A percentile compares a stretch with the other conserved stretches of the same genome.
Conservation (phyloP, 345 rosid species). For the Salix arbutifolia region DNA sequence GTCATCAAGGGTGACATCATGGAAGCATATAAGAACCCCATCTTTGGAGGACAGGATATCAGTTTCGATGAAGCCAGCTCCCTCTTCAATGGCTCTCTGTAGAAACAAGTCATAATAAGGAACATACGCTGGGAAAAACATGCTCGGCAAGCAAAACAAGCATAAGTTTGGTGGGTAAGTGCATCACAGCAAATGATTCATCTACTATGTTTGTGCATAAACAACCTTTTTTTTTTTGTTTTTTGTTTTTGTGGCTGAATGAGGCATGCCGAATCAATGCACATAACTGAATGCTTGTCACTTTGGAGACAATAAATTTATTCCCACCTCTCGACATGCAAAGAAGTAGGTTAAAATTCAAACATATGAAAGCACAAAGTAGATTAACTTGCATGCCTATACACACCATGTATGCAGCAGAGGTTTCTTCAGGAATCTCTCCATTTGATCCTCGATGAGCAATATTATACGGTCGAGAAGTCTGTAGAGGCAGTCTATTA, state of each 20-base stretch:
- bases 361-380: background rate
- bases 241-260: background rate
- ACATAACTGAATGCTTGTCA: background rate
- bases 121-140: background rate
- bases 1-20: constrained; percentile 71
- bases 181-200: background rate
- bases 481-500: constrained; percentile 59
- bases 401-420: constrained; percentile 73
- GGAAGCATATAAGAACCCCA: constrained; percentile 77
- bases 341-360: background rate
- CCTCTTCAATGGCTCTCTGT: constrained; percentile 93
- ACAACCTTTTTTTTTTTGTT: too few relatives aligned
- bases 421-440: constrained; percentile 92
- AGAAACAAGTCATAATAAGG: constrained; percentile 13
- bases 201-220: too few relatives aligned
- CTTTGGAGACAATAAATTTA: constrained; percentile 1
- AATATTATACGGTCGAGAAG: constrained; percentile 81
- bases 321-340: background rate
- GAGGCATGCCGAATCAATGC: background rate
- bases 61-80: constrained; percentile 89
- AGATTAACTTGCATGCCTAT: background rate
- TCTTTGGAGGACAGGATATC: constrained; percentile 78
- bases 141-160: background rate
- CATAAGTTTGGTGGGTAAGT: background rate
- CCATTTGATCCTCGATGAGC: constrained; percentile 97